These are phyloP conservation scores for Aspergillus hiratsukae DNA, from an alignment of 2,329 filamentous ascomycete genomes.

Conservation along the genomic window DNA sequence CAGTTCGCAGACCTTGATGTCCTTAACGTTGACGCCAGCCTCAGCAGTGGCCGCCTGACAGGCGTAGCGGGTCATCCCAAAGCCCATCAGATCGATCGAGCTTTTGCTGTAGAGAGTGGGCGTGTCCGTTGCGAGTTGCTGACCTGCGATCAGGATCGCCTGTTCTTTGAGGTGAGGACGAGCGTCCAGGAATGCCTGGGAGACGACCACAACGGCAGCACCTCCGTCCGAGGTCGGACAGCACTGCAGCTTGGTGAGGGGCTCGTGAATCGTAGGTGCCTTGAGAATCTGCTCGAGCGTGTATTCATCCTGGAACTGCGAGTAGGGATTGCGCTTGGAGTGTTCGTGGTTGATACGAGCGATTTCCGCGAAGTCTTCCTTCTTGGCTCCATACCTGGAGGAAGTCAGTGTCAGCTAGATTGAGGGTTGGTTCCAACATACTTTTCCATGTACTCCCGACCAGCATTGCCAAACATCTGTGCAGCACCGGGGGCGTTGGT, in stretches of 20 bases:
- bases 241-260: conserved; percentile 96
- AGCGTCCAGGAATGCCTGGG: conserved; percentile 79
- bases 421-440: conserved; percentile 36
- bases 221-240: conserved; percentile 93
- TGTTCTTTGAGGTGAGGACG: conserved; percentile 75
- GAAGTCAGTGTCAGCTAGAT: background rate
- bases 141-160: conserved; percentile 85
- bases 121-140: conserved; percentile 79
- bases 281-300: conserved; percentile 75
- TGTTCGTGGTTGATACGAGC: conserved; percentile 89
- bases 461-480: conserved; percentile 94
- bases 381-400: conserved; percentile 69
- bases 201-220: conserved; percentile 83
- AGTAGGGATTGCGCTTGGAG: conserved; percentile 89
- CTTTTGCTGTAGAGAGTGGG: conserved; percentile 72
- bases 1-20: conserved; percentile 81
- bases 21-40: conserved; percentile 57
- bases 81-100: conserved; percentile 85
- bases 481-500: conserved; percentile 81
- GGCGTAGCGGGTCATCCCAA: conserved; percentile 74
- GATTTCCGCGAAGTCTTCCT: conserved; percentile 91
- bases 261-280: conserved; percentile 72
- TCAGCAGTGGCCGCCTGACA: conserved; percentile 66
- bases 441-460: conserved; percentile 92
- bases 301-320: conserved; percentile 94